Evolutionary conservation across 352 stramenopile species (phyloP), one percentile per base, ranked within the genome.

Genomic region (Pelagophyceae sp.): DNA sequence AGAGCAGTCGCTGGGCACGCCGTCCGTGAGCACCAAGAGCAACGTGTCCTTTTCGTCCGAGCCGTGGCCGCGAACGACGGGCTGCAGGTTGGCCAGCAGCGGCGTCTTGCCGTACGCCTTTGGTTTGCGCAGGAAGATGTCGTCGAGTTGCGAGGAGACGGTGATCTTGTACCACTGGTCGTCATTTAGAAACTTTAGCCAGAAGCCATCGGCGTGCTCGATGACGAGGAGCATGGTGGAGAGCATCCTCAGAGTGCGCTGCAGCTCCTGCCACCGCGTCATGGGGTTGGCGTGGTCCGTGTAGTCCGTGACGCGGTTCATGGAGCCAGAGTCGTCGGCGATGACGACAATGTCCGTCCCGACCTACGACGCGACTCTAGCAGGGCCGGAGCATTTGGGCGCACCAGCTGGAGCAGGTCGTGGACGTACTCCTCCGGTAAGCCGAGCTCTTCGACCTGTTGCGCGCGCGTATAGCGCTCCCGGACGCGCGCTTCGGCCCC

Each of bases 111-210:
- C 61, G 29, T 3, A n/a, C 29, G 61, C 61, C 5, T n/a, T 6
- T 11, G 61, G 61, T n/a, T 71, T 71, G 61, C 11, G 5, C 29
- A n/a, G n/a, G 31, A 71, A 71, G 33, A 71, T 71, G 5, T 17
- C 2, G n/a, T 71, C 61, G 61, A 71, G 61, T 31, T 71, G 61
- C 31, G 3, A 27, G n/a, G 29, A 32, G 61, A 11, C 27, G 3
- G 61, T 38, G 61, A 71, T 38, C 33, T 71, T 71, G 61, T 71
- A 71, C 61, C 61, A 71, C 29, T 40, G 6, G 61, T 27, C 3
- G 61, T 71, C 61, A 31, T 71, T 71, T 27, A 71, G 61, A 25
- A 71, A 71, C 61, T 71, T 71, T 27, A 71, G 61, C 61, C 61
- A 71, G 33, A 71, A 71, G 17, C 61, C 61, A 17, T 71, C 61